These are phyloP conservation scores for Boletales sp. DNA, from an alignment of 768 basidiomycete species.

Conservation along the genomic window DNA sequence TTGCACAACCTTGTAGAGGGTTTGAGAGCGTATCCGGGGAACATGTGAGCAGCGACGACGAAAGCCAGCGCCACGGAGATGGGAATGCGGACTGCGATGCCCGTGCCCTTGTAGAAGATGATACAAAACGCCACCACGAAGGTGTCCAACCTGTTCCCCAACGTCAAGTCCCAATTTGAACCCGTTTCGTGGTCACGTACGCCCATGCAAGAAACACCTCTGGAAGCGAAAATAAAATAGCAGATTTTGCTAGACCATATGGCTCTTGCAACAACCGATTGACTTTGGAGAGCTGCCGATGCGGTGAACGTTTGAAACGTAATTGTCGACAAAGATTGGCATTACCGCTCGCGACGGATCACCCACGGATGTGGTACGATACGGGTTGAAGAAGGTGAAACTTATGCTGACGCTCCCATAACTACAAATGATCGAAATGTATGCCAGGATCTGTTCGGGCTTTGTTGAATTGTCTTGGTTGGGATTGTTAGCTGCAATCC, in stretches of 20 bases:
- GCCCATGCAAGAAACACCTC: constrained; percentile 40
- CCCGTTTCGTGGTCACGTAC: constrained; percentile 16
- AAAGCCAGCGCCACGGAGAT: constrained; percentile 23
- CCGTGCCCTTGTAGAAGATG: constrained; percentile 28
- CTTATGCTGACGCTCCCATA: constrained; percentile 28
- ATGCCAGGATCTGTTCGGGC: constrained; percentile 22
- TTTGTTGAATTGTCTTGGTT: constrained; percentile 6
- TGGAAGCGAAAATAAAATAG: constrained; percentile 40
- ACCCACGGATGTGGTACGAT: constrained; percentile 30
- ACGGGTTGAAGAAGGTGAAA: constrained; percentile 30
- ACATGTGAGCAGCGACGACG: constrained; percentile 3
- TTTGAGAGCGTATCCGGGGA: too few relatives aligned
- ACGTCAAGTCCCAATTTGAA: background rate
- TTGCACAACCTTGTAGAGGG: too few relatives aligned
- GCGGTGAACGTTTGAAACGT: background rate
- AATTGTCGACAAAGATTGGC: background rate
- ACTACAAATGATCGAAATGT: constrained; percentile 27
- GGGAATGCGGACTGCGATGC: constrained; percentile 21
- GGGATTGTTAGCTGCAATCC: constrained; percentile 2
- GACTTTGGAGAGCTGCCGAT: constrained; percentile 20
- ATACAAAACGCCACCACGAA: constrained; percentile 33
- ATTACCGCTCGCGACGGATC: constrained; percentile 29
- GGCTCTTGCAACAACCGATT: constrained; percentile 20
- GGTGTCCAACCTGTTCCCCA: constrained; percentile 27
- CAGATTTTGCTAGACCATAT: constrained; percentile 33